phyloP scores from a whole-genome alignment of 2,329 filamentous ascomycete species.

The Endothia cerciana region DNA sequence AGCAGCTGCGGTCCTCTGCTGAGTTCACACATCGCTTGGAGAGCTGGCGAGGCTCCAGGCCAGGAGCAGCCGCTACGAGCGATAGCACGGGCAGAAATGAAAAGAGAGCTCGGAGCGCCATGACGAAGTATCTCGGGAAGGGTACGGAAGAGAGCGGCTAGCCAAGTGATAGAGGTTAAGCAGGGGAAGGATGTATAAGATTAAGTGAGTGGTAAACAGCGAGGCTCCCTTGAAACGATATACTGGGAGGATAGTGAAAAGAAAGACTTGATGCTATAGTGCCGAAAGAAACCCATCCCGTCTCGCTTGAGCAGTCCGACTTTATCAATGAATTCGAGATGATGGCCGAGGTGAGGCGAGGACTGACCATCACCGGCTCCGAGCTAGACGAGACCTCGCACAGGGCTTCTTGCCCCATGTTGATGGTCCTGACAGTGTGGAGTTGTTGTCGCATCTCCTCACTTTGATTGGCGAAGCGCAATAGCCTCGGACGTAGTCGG shows the following conservation, averaged over 20 bases:
- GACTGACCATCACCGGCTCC: background rate
- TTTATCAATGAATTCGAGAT: constrained; percentile 1
- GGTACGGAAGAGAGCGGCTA: background rate
- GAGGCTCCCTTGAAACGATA: background rate
- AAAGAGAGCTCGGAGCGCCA: constrained; percentile 19
- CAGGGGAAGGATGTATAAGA: background rate
- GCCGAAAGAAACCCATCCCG: background rate
- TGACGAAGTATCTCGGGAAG: background rate
- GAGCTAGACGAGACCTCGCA: constrained; percentile 1
- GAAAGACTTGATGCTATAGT: background rate
- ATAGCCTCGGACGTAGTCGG: constrained; percentile 5
- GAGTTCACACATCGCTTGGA: constrained; percentile 21
- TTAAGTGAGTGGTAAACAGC: background rate
- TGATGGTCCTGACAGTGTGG: background rate
- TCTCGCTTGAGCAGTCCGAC: background rate
- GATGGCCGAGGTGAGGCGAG: background rate
- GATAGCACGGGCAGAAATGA: constrained; percentile 15
- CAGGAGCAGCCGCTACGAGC: constrained; percentile 17
- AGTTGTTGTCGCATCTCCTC: background rate
- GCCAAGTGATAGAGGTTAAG: background rate
- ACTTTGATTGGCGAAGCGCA: background rate
- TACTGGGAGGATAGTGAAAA: background rate
- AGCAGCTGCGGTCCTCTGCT: constrained; percentile 29
- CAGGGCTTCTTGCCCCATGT: constrained; percentile 4
- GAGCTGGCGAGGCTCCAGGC: background rate